A percentile compares a stretch with the other conserved stretches of the same genome.
Conservation (phyloP, 2,329 filamentous ascomycete species). For the Camillea tinctor region DNA sequence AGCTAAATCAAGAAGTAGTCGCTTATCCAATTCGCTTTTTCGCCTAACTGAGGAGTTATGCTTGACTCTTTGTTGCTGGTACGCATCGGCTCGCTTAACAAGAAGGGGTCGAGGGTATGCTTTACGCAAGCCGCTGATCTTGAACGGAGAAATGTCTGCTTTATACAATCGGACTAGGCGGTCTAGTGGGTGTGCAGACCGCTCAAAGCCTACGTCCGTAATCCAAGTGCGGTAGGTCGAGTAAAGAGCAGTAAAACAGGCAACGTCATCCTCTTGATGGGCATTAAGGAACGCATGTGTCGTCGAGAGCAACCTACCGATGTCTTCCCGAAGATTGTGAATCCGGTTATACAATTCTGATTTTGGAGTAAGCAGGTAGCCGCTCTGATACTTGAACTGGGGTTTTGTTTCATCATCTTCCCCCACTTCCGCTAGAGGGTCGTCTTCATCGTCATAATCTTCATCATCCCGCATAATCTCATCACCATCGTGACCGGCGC, state of each 20-base stretch:
- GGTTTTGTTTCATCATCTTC: conserved; percentile 82
- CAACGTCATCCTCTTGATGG: conserved; percentile 92
- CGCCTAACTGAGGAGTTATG: conserved; percentile 88
- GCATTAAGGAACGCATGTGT: conserved; percentile 81
- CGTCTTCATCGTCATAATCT: conserved; percentile 54
- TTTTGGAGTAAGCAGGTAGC: conserved; percentile 70
- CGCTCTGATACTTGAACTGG: conserved; percentile 84
- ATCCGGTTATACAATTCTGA: conserved; percentile 69
- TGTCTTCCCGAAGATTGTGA: conserved; percentile 75
- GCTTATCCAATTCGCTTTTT: conserved; percentile 87
- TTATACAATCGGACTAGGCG: conserved; percentile 80
- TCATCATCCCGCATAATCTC: conserved; percentile 56
- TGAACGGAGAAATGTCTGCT: conserved; percentile 87
- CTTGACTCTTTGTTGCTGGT: conserved; percentile 89
- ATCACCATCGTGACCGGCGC: conserved; percentile 41
- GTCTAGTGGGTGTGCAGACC: conserved; percentile 90
- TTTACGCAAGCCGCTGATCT: conserved; percentile 88
- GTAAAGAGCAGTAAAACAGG: conserved; percentile 91
- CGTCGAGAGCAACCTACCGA: conserved; percentile 76
- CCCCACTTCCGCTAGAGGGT: conserved; percentile 60
- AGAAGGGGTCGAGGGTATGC: conserved; percentile 90
- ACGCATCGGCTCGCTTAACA: conserved; percentile 88
- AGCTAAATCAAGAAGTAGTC: conserved; percentile 79
- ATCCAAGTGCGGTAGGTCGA: conserved; percentile 95
- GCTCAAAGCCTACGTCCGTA: conserved; percentile 93